Percentiles rank a stretch among this genome's conserved stretches.
Conservation (phyloP, 2,329 filamentous ascomycete species). For the Ceratocystis papillata region DNA sequence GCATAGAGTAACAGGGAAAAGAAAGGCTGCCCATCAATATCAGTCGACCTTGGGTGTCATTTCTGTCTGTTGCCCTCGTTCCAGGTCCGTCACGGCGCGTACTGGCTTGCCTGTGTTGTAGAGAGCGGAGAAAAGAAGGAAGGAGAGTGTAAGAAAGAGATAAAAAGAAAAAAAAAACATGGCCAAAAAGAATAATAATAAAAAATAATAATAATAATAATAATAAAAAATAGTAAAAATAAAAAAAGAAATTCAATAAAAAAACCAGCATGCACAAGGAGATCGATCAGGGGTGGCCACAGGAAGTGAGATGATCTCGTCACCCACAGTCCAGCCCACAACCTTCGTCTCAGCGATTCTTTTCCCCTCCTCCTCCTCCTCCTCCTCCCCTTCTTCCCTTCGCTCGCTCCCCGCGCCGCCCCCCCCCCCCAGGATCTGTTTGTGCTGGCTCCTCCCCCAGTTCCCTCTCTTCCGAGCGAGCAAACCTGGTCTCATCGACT, state of each 20-base stretch:
- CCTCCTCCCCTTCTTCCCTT: too few relatives aligned
- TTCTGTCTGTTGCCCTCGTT: too few relatives aligned
- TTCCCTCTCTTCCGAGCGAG: too few relatives aligned
- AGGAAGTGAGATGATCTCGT: constrained; percentile 12
- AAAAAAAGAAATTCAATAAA: neutral
- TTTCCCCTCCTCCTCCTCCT: neutral
- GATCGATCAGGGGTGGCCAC: constrained; percentile 8
- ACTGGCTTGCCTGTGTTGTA: neutral
- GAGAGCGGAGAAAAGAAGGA: neutral
- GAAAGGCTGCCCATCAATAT: neutral
- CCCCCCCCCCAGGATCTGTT: neutral
- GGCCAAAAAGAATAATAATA: neutral
- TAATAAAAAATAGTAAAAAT: too few relatives aligned
- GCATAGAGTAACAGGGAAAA: neutral
- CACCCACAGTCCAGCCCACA: neutral
- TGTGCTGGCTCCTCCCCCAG: neutral
- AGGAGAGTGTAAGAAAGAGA: too few relatives aligned
- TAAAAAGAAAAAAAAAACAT: neutral
- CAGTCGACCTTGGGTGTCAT: too few relatives aligned
- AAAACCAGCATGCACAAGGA: neutral
- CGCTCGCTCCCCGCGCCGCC: neutral
- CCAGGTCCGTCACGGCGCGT: too few relatives aligned
- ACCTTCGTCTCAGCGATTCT: neutral
- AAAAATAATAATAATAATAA: neutral
- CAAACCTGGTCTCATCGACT: too few relatives aligned